Percentiles rank a stretch among this genome's conserved stretches.
Conservation (phyloP, 1,284 basidiomycete genomes). For the Puccinia horiana region DNA sequence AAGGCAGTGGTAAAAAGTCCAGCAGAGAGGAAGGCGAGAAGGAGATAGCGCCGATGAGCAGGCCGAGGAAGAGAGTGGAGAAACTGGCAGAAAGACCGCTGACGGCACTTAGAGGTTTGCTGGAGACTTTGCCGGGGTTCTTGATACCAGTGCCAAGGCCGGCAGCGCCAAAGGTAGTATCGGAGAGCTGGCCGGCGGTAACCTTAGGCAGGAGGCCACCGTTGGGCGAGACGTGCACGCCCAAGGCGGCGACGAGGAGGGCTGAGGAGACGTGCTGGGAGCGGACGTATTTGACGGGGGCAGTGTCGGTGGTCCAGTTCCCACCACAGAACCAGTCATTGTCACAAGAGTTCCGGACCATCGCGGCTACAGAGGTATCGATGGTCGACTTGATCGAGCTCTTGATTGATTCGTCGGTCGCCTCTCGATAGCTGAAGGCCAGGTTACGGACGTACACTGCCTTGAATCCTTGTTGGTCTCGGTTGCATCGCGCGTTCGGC, state of each 20-base stretch:
- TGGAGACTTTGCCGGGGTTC: conserved; percentile 32
- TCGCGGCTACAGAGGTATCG: conserved; percentile 26
- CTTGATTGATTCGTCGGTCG: background rate
- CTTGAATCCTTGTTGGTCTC: conserved; percentile 49
- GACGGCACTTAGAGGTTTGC: conserved; percentile 17
- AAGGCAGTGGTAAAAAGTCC: background rate
- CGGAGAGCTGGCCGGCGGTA: conserved; percentile 24
- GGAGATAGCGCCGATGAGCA: background rate
- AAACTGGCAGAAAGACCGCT: background rate
- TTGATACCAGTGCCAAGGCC: conserved; percentile 17
- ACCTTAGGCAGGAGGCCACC: conserved; percentile 32
- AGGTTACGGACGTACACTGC: conserved; percentile 42
- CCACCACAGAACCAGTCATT: conserved; percentile 43
- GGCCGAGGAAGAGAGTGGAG: background rate
- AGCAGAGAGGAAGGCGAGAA: background rate
- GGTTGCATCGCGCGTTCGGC: conserved; percentile 31
- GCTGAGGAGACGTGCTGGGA: conserved; percentile 45
- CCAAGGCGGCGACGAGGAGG: conserved; percentile 34
- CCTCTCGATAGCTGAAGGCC: conserved; percentile 41
- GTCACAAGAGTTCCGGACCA: conserved; percentile 43
- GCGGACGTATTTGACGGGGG: conserved; percentile 45
- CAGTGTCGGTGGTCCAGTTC: conserved; percentile 40
- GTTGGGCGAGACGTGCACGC: conserved; percentile 1
- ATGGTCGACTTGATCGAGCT: conserved; percentile 22
- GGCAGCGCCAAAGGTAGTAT: conserved; percentile 40